These are phyloP conservation scores for Sordariomycetes sp. DNA, from an alignment of 2,329 filamentous ascomycete species.

Conservation along the genomic window DNA sequence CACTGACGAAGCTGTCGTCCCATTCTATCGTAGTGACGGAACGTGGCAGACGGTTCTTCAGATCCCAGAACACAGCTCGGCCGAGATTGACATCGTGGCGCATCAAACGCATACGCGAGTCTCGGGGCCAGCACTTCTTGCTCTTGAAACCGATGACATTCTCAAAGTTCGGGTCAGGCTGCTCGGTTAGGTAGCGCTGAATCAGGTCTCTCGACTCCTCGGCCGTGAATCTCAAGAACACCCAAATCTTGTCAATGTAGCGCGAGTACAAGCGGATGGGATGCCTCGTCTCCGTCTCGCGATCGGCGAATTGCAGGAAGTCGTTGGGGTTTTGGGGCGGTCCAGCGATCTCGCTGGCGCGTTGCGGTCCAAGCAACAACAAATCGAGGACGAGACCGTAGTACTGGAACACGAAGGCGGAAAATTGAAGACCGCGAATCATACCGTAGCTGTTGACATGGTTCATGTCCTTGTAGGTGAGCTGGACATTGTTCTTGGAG, in stretches of 20 bases:
- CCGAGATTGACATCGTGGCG: conserved; percentile 97
- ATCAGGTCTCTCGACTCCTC: conserved; percentile 95
- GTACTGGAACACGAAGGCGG: conserved; percentile 97
- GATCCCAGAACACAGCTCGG: conserved; percentile 95
- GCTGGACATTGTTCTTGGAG: conserved; percentile 97
- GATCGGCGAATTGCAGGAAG: conserved; percentile 93
- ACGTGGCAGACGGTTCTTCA: conserved; percentile 91
- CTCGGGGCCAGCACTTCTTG: conserved; percentile 98
- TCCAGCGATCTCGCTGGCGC: conserved; percentile 95
- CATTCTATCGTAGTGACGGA: conserved; percentile 97
- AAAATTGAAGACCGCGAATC: conserved; percentile 96
- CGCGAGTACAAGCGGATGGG: conserved; percentile 96
- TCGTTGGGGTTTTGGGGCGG: conserved; percentile 92
- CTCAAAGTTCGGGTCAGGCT: conserved; percentile 97
- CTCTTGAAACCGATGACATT: conserved; percentile 99
- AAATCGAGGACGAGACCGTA: conserved; percentile 94
- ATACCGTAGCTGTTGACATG: conserved; percentile 98
- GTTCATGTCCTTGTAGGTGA: conserved; percentile 99
- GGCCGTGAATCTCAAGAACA: conserved; percentile 87
- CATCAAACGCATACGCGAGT: conserved; percentile 97
- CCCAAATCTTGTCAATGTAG: conserved; percentile 98
- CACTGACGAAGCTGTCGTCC: conserved; percentile 97
- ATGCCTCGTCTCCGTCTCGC: conserved; percentile 83
- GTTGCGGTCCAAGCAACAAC: conserved; percentile 81
- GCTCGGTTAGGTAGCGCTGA: conserved; percentile 93